phyloP scores from a whole-genome alignment of 1,284 basidiomycete species.

The Fomitopsis palustris region DNA sequence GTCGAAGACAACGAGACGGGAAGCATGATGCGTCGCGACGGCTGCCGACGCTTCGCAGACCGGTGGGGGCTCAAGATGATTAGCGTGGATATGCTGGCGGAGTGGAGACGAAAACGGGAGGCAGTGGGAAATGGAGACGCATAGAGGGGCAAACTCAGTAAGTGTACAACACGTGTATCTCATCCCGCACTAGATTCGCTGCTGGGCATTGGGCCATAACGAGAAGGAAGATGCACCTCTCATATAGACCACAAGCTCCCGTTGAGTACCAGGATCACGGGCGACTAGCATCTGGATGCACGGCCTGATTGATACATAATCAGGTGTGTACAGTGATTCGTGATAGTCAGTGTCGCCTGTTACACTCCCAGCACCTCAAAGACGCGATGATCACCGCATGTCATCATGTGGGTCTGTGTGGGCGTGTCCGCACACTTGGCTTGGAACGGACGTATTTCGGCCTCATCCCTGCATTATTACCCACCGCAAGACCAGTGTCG shows the following conservation, averaged over 20 bases:
- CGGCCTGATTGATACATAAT: too few relatives aligned
- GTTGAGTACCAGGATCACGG: too few relatives aligned
- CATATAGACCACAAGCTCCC: too few relatives aligned
- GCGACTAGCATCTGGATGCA: too few relatives aligned
- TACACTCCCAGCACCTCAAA: not conserved
- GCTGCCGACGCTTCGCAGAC: slow-evolving; percentile 91
- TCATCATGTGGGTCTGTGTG: not conserved
- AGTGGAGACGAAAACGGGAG: slow-evolving; percentile 27
- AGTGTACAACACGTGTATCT: too few relatives aligned
- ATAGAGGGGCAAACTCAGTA: too few relatives aligned
- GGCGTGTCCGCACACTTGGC: not conserved
- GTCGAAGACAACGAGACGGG: slow-evolving; percentile 92
- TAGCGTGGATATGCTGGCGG: slow-evolving; percentile 80
- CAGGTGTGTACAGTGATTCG: too few relatives aligned
- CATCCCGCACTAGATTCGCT: too few relatives aligned
- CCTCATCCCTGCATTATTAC: not conserved
- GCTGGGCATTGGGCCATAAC: too few relatives aligned
- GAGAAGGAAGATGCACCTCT: too few relatives aligned
- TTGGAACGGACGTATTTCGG: too few relatives aligned
- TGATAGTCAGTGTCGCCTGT: too few relatives aligned
- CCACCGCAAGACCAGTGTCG: not conserved
- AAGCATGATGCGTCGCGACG: slow-evolving; percentile 94
- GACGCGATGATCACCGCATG: not conserved
- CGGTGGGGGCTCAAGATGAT: slow-evolving; percentile 91
- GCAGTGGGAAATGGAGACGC: not conserved